Evolutionary conservation across 2,329 filamentous ascomycete species (phyloP), one percentile per base, ranked within the genome.

Genomic region (Pseudogymnoascus sp.): DNA sequence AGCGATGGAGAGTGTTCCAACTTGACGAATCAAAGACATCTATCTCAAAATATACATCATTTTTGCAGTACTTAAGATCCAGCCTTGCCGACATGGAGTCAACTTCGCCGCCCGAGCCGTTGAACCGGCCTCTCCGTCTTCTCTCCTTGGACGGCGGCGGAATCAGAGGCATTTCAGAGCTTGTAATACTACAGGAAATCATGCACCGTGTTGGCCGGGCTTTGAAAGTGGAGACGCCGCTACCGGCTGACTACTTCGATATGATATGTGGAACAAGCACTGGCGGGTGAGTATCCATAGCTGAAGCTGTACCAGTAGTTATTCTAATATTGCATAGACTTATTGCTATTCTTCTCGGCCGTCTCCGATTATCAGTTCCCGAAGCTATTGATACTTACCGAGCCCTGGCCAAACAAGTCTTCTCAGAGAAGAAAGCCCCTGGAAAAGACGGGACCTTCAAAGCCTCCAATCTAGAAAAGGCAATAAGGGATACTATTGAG

Each of bases 141-240:
- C 59, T 61, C 6, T 42, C 59, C 65, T 74, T 78, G 68, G 66
- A 69, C 63, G 69, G 70, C 7, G 70, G 69, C 3, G 70, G 70
- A 7, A 67, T 71, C 39, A 60, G 69, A 2, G 70, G 70, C 0
- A 37, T 71, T 12, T 71, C 70, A 0, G 66, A 66, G 16, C 63
- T 71, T 4, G 14, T 68, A 10, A 70, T 71, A 16, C 62, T 71
- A 2, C 31, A 68, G 4, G 45, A 65, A 10, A 68, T 71, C 16
- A 68, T 71, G 68, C 29, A 67, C 8, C 37, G 60, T 14, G 31
- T 69, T 11, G 29, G 63, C 21, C 54, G 40, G 11, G 47, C 29
- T 16, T n/a, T 26, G 18, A 60, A 62, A 6, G 26, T 62, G 8
- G 4, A 18, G n/a, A 11, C 16, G 5, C 59, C 34, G 18, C 6